These are phyloP conservation scores for Pythium utonaiense DNA, from an alignment of 352 stramenopile species.

Conservation along the genomic window DNA sequence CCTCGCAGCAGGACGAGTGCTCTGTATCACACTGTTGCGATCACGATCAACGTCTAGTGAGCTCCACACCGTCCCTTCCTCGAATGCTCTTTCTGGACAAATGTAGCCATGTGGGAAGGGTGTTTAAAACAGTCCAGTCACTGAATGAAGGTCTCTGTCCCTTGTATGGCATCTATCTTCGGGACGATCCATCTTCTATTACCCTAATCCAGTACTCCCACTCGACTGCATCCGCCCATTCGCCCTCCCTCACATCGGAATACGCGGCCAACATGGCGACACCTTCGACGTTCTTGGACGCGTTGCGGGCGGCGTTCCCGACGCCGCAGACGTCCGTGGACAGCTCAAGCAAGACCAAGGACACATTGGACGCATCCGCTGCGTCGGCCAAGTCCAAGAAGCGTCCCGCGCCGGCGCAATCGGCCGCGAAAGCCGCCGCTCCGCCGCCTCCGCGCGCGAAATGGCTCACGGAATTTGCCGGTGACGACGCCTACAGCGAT, in stretches of 20 bases:
- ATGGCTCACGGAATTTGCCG: conserved; percentile 7
- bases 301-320: conserved; percentile 15
- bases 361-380: not conserved
- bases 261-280: not conserved
- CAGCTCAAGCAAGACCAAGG: not conserved
- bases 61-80: no score
- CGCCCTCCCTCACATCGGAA: not conserved
- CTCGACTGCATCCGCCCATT: not conserved
- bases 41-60: no score
- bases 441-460: conserved; percentile 5
- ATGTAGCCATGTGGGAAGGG: conserved; percentile 7
- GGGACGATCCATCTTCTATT: not conserved
- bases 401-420: conserved; percentile 8
- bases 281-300: conserved; percentile 14
- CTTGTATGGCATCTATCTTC: not conserved
- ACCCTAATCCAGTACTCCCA: conserved; percentile 2
- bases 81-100: conserved; percentile 1
- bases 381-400: conserved; percentile 21
- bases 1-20: no score
- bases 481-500: conserved; percentile 10
- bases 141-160: conserved; percentile 16
- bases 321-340: conserved; percentile 1
- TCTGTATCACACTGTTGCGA: no score
- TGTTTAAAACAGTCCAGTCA: no score
- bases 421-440: not conserved